phyloP scores from a whole-genome alignment of 257 asterid species.

The Ajuga chamaepitys region DNA sequence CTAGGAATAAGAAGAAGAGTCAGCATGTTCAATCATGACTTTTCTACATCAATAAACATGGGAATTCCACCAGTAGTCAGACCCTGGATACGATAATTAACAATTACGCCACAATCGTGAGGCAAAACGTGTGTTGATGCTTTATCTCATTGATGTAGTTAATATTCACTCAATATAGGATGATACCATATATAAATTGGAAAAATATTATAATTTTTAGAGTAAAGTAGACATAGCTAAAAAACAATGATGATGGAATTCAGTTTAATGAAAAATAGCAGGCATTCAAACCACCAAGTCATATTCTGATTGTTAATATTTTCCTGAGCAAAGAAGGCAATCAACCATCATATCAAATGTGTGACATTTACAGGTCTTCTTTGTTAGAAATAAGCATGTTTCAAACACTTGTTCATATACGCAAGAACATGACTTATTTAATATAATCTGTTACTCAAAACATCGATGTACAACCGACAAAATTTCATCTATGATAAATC shows the following conservation, averaged over 20 bases:
- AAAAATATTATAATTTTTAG: background rate
- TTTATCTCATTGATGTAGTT: background rate
- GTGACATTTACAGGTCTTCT: too few relatives aligned
- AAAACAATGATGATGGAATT: background rate
- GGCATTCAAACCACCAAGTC: too few relatives aligned
- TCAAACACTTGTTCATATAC: too few relatives aligned
- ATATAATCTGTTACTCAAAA: too few relatives aligned
- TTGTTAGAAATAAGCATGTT: too few relatives aligned
- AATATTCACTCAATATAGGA: background rate
- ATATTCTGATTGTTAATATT: background rate
- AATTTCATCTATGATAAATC: too few relatives aligned
- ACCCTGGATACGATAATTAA: conserved; percentile 43
- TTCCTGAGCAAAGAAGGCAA: background rate
- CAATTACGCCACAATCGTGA: background rate
- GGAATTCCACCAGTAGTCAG: conserved; percentile 99
- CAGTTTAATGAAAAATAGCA: background rate
- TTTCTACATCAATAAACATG: conserved; percentile 92
- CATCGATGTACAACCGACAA: too few relatives aligned
- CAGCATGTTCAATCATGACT: too few relatives aligned
- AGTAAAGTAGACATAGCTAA: background rate
- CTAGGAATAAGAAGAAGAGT: too few relatives aligned
- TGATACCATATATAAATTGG: background rate
- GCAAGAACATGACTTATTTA: too few relatives aligned
- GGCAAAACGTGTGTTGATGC: background rate
- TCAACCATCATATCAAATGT: too few relatives aligned